Conservation (phyloP, 2,329 filamentous ascomycete species). For the Fusarium sp. region DNA sequence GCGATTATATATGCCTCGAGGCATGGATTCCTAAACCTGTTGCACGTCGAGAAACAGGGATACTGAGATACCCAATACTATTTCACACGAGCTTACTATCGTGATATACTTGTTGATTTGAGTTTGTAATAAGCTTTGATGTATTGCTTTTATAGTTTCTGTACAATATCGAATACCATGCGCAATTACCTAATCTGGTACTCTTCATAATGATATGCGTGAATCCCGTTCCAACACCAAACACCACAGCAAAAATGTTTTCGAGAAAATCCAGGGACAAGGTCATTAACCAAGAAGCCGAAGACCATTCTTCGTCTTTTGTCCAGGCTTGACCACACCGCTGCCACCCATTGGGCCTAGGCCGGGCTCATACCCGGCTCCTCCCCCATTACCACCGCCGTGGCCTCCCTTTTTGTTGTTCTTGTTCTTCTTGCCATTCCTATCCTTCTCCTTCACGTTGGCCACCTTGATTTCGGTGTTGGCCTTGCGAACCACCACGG, state of each 20-base stretch:
- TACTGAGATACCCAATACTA: slow-evolving; percentile 40
- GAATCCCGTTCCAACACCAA: slow-evolving; percentile 36
- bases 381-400: slow-evolving; percentile 43
- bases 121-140: background rate
- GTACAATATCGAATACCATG: background rate
- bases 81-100: slow-evolving; percentile 24
- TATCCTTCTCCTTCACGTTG: slow-evolving; percentile 70
- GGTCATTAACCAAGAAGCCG: slow-evolving; percentile 64
- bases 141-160: background rate
- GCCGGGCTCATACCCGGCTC: slow-evolving; percentile 59
- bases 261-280: background rate
- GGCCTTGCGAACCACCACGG: slow-evolving; percentile 85
- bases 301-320: slow-evolving; percentile 75
- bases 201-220: slow-evolving; percentile 12
- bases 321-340: slow-evolving; percentile 70
- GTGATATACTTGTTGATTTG: background rate
- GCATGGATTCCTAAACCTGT: slow-evolving; percentile 19
- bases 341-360: slow-evolving; percentile 61
- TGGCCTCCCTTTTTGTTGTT: slow-evolving; percentile 52
- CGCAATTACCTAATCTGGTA: background rate
- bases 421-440: slow-evolving; percentile 51
- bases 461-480: slow-evolving; percentile 90
- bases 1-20: slow-evolving; percentile 1
- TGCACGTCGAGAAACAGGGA: slow-evolving; percentile 12
- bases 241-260: slow-evolving; percentile 16